Evolutionary conservation across 495 filamentous ascomycete genomes (phyloP), one percentile per base, ranked within the genome.

Genomic region (Saxophila tyrrhenica): DNA sequence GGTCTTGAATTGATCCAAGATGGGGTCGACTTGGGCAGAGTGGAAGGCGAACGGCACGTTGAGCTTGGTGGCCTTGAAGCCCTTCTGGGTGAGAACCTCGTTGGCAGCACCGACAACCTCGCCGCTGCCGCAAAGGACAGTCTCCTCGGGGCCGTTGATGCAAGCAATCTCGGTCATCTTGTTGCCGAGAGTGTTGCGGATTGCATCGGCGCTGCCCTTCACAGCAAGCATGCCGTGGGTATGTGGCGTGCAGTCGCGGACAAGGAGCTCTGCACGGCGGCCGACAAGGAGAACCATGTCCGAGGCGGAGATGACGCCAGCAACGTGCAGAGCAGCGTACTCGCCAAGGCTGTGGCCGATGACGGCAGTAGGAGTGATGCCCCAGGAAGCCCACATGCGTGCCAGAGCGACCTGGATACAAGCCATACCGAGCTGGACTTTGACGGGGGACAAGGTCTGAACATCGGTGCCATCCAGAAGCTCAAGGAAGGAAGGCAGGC

Each of bases 311-410:
- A 95, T 69, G 15, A 94, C 82, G 49, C 87, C 89, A 17, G 89
- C 81, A 32, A 83, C 81, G 62, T 90, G 77, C 1, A 95, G 72
- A 16, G 90, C 89, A 45, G 89, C 87, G 69, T 91, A 95, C 66
- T 95, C 89, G 54, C 89, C 89, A 13, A 82, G 62, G 65, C 87
- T 94, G 71, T 96, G 90, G 21, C 90, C 90, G 35, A 95, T 72
- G 1, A 94, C 86, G 39, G 81, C 84, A 49, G 77, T 73, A 19
- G 89, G 89, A 21, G 68, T 78, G 54, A 94, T 75, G 35, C 86
- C 89, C 77, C 87, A 84, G 8, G 86, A 83, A 20, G 61, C 69
- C 89, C 89, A 95, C 52, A 89, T 77, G 47, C 80, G 81, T 21
- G 86, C 82, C 48, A 94, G 73, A 2, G 89, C 88, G 77, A 95